phyloP scores from a whole-genome alignment of 352 stramenopile genomes.

The Phytophthora agathidicida region DNA sequence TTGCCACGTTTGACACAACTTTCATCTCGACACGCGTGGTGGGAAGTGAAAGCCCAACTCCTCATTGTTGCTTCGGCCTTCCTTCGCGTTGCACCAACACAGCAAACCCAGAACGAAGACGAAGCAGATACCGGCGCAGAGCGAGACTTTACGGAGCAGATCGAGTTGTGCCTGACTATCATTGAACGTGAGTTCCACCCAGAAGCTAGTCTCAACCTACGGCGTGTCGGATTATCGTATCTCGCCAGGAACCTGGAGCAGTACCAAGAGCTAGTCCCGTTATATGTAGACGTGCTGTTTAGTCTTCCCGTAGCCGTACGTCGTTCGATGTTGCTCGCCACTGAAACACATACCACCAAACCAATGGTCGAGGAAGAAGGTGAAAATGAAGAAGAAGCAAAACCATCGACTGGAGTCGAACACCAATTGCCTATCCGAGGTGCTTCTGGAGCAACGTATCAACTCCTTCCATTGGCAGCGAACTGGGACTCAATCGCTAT shows the following conservation, averaged over 20 bases:
- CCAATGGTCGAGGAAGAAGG: conserved; percentile 5
- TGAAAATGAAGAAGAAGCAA: neutral
- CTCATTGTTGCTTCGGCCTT: conserved; percentile 70
- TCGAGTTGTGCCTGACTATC: conserved; percentile 72
- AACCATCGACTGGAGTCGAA: conserved; percentile 14
- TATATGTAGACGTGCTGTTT: conserved; percentile 80
- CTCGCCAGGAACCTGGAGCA: conserved; percentile 58
- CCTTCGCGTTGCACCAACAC: conserved; percentile 37
- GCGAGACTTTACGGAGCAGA: conserved; percentile 64
- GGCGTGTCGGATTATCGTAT: conserved; percentile 63
- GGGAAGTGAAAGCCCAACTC: conserved; percentile 87
- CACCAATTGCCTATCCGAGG: conserved; percentile 58
- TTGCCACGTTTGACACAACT: conserved; percentile 70
- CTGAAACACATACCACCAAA: neutral
- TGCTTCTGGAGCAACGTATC: conserved; percentile 57
- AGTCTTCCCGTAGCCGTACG: conserved; percentile 56
- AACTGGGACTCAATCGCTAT: conserved; percentile 72
- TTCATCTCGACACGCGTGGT: conserved; percentile 71
- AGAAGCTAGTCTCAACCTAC: conserved; percentile 54
- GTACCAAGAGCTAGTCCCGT: conserved; percentile 79
- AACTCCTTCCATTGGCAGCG: conserved; percentile 43
- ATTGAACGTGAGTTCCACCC: conserved; percentile 82
- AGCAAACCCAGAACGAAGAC: conserved; percentile 20
- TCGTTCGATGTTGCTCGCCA: conserved; percentile 40
- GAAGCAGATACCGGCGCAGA: conserved; percentile 7